Evolutionary conservation across 78 protist genomes (phyloP), one percentile per base, ranked within the genome.

Genomic region (Bodo saltans): DNA sequence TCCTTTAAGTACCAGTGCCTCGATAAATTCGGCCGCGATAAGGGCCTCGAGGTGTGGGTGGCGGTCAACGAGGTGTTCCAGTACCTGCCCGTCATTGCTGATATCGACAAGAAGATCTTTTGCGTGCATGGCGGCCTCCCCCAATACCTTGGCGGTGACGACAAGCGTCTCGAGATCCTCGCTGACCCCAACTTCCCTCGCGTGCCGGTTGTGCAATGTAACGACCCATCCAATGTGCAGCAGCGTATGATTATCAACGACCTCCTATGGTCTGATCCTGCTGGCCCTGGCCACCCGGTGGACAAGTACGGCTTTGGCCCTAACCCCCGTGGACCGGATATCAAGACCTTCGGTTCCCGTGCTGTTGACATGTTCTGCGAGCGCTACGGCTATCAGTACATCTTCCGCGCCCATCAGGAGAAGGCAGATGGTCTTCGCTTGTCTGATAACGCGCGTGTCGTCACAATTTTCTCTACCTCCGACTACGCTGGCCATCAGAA

Each of bases 71-170:
- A 0, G 0, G 42, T 39, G 68, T 87, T 87, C 70, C 53, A 68
- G 42, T 21, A 8, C 33, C 69, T 87, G 32, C 90, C 90, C 8
- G 26, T 81, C 1, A 79, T 84, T 0, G 86, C 90, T 23, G 37
- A 53, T n/a, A 68, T 88, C n/a, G 90, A 83, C 72, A 21, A 29
- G 68, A 70, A 25, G 39, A 70, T 83, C 82, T 88, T 88, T 79
- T 88, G 90, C 78, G 83, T 40, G 12, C 90, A 88, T 38, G 90
- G 85, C 28, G 90, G 90, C 21, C 8, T 76, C 25, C 81, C 90
- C 23, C 47, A 53, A 27, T 76, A 34, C 41, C 2, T 23, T 27
- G 69, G 72, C 42, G 84, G 72, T 11, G 33, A 28, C 53, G 84
- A 79, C 52, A 70, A 4, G 25, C 33, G 70, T 0, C 78, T 76